phyloP scores from a whole-genome alignment of 1,284 basidiomycete genomes.

The Fistulina hepatica region DNA sequence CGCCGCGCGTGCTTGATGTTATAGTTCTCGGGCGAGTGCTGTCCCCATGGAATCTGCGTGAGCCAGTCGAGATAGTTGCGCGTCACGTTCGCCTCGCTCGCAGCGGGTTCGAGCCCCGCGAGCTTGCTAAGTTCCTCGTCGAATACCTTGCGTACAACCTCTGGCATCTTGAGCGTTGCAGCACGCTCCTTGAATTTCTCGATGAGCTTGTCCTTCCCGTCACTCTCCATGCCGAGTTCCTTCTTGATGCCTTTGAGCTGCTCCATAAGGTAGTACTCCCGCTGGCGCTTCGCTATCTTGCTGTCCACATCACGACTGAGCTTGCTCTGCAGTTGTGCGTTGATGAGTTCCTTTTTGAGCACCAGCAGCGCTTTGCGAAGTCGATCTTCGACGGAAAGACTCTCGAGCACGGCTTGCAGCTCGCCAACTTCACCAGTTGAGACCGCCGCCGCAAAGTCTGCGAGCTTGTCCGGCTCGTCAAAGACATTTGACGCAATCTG shows the following conservation, averaged over 20 bases:
- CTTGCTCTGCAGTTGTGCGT: conserved; percentile 92
- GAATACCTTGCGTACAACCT: conserved; percentile 86
- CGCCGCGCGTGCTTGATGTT: conserved; percentile 76
- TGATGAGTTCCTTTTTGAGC: conserved; percentile 97
- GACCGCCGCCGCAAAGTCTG: conserved; percentile 96
- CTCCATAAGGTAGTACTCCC: conserved; percentile 98
- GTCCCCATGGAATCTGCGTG: conserved; percentile 95
- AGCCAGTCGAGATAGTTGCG: conserved; percentile 95
- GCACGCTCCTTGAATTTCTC: conserved; percentile 95
- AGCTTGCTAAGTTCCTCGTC: conserved; percentile 96
- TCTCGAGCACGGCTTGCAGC: conserved; percentile 90
- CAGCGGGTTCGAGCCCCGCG: conserved; percentile 82
- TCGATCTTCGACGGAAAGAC: conserved; percentile 79
- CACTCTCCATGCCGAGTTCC: conserved; percentile 94
- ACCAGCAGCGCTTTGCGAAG: conserved; percentile 87
- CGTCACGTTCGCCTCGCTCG: conserved; percentile 94
- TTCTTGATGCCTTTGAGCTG: conserved; percentile 99
- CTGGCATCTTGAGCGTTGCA: conserved; percentile 83
- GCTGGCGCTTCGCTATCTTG: conserved; percentile 95
- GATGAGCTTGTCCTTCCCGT: conserved; percentile 96
- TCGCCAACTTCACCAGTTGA: conserved; percentile 86
- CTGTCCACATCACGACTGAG: conserved; percentile 90
- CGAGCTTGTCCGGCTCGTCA: conserved; percentile 96
- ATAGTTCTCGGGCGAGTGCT: conserved; percentile 91
- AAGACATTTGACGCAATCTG: conserved; percentile 96